These are phyloP conservation scores for Posidonia australis DNA, from an alignment of 106 monocot genomes.

Conservation along the genomic window DNA sequence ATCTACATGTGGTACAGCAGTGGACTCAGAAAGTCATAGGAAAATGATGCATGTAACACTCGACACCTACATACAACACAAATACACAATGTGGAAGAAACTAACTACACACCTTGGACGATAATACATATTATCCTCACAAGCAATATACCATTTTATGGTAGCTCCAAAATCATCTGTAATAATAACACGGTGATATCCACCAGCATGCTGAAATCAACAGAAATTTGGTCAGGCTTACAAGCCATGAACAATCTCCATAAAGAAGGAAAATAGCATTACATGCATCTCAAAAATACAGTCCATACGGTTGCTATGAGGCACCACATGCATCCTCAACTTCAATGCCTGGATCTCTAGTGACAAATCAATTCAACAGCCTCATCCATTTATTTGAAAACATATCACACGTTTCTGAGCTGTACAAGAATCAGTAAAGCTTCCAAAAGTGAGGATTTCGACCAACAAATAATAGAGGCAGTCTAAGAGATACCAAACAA, in stretches of 20 bases:
- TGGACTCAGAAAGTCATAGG: too few relatives aligned
- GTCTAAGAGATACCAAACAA: background rate
- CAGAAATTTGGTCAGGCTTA: background rate
- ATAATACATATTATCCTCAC: background rate
- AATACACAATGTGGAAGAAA: too few relatives aligned
- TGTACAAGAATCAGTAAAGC: background rate
- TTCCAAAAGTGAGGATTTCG: background rate
- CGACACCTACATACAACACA: too few relatives aligned
- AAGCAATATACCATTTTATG: background rate
- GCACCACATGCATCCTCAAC: background rate
- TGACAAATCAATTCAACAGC: background rate
- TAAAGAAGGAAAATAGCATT: background rate
- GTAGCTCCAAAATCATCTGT: background rate
- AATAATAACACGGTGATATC: background rate
- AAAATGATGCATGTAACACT: too few relatives aligned
- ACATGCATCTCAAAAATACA: constrained; percentile 2
- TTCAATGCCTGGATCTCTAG: background rate
- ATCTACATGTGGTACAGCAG: too few relatives aligned
- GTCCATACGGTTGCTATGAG: background rate
- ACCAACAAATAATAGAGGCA: background rate
- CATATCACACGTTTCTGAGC: background rate
- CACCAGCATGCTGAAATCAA: background rate
- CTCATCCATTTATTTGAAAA: background rate
- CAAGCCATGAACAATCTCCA: background rate
- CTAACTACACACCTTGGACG: too few relatives aligned